Evolutionary conservation across 2,329 filamentous ascomycete species (phyloP).

Genomic region (Ophiostoma himal-ulmi): DNA sequence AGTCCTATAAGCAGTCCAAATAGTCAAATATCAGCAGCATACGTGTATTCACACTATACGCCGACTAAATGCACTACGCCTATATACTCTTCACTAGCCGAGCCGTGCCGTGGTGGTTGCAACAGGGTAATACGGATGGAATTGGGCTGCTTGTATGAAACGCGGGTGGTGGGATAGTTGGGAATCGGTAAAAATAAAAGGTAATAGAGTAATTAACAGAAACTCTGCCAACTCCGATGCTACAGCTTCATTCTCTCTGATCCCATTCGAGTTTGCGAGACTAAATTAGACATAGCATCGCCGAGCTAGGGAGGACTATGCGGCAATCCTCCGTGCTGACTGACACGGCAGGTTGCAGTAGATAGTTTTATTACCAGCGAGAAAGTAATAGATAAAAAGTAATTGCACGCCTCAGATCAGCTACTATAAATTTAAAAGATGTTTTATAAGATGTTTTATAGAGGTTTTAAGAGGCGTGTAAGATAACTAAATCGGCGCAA

Average conservation of each 20-base stretch:
- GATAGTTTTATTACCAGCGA: too few species aligned
- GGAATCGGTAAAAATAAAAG: neutral
- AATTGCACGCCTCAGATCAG: too few species aligned
- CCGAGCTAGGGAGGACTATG: too few species aligned
- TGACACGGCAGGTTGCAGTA: too few species aligned
- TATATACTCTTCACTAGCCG: neutral
- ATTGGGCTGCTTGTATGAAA: neutral
- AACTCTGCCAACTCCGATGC: neutral
- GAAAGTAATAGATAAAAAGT: too few species aligned
- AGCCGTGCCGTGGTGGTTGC: constrained; percentile 8
- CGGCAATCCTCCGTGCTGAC: too few species aligned
- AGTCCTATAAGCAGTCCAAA: neutral
- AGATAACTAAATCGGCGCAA: too few species aligned
- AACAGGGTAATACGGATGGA: constrained; percentile 3
- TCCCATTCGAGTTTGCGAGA: too few species aligned
- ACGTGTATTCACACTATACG: neutral
- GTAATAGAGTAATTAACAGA: neutral
- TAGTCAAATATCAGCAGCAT: neutral
- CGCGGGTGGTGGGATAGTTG: neutral
- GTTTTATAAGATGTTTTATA: too few species aligned
- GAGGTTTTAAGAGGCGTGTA: too few species aligned
- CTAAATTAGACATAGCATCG: too few species aligned
- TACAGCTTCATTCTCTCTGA: neutral
- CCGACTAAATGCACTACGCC: neutral
- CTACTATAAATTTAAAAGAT: too few species aligned